These are phyloP conservation scores for Calonectria pteridis DNA, from an alignment of 2,329 filamentous ascomycete genomes.

Conservation along the genomic window DNA sequence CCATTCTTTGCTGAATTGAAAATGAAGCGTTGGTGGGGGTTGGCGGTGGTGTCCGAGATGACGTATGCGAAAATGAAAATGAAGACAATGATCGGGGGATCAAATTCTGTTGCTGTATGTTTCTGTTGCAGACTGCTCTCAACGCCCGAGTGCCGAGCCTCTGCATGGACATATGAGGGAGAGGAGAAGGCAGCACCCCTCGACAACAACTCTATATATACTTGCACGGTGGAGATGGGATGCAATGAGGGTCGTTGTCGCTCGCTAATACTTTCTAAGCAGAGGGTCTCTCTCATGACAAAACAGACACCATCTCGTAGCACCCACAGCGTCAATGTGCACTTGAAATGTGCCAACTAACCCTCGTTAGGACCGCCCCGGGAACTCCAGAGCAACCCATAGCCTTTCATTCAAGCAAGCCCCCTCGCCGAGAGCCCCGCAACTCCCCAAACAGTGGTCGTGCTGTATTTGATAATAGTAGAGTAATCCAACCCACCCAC, in stretches of 20 bases:
- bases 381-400: constrained; percentile 6
- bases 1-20: constrained; percentile 42
- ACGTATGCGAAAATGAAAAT: constrained; percentile 14
- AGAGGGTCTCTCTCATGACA: constrained; percentile 32
- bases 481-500: constrained; percentile 35
- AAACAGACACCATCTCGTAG: constrained; percentile 6
- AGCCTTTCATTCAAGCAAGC: constrained; percentile 11
- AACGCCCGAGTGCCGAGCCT: constrained; percentile 34
- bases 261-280: constrained; percentile 44
- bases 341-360: not conserved
- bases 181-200: not conserved
- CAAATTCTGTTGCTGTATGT: constrained; percentile 20
- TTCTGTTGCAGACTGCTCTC: constrained; percentile 27
- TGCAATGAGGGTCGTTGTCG: constrained; percentile 16
- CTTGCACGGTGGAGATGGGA: constrained; percentile 11
- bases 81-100: constrained; percentile 26
- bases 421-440: constrained; percentile 8
- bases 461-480: constrained; percentile 41
- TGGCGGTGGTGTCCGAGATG: constrained; percentile 5
- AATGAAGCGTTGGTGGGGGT: constrained; percentile 3
- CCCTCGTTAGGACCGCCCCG: not conserved
- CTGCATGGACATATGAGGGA: constrained; percentile 38
- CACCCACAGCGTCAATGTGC: not conserved
- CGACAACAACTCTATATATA: constrained; percentile 38
- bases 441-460: constrained; percentile 10